Evolutionary conservation across 495 filamentous ascomycete species (phyloP).

Genomic region (Xylaria scruposa): DNA sequence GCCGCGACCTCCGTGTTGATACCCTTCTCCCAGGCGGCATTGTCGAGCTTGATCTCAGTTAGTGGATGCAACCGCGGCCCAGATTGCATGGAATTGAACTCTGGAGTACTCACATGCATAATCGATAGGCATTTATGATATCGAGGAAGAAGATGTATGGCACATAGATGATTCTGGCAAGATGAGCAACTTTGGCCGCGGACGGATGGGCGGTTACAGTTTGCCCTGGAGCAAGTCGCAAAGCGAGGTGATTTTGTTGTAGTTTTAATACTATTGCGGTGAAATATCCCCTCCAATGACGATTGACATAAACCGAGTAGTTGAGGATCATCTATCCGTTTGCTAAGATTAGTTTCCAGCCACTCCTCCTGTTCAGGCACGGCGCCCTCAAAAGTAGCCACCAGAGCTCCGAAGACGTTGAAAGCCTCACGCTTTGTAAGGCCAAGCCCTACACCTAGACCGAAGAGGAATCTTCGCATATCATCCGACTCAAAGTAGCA

Average conservation of each 20-base stretch:
- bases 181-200: background rate
- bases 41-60: constrained; percentile 10
- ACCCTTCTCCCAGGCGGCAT: constrained; percentile 21
- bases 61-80: background rate
- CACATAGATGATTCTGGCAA: background rate
- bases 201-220: background rate
- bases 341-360: background rate
- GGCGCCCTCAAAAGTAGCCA: background rate
- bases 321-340: background rate
- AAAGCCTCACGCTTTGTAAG: background rate
- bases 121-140: background rate
- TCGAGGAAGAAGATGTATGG: background rate
- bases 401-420: background rate
- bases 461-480: background rate
- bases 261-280: background rate
- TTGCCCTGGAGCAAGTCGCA: background rate
- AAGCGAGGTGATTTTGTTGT: background rate
- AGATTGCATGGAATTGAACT: background rate
- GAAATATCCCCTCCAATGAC: background rate
- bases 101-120: background rate
- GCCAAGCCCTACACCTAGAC: background rate
- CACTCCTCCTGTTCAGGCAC: background rate
- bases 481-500: background rate
- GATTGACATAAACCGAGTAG: background rate
- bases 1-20: constrained; percentile 23